Base-by-base conservation (phyloP, 2,329 filamentous ascomycete genomes). In the Beauveria australis region DNA sequence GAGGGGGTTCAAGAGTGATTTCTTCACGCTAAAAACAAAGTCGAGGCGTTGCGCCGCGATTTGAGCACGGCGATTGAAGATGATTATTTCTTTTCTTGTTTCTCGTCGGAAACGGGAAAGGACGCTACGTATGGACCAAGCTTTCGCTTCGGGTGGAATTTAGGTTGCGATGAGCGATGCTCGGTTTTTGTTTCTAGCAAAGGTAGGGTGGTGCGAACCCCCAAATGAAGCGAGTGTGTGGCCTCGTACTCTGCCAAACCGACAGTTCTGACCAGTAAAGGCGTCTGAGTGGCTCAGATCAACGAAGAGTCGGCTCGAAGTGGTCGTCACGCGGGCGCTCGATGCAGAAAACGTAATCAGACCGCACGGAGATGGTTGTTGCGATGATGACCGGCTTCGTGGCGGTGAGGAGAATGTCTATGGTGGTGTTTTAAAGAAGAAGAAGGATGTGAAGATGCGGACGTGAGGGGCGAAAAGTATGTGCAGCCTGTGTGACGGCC, bases 211-310 rank as follows among this genome's bases (percentile, higher is more conserved):
- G 37, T 33, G 49, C 44, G 44, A 55, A 49, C 33, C 40, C 40
- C 60, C 46, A 60, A n/a, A 55, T 55, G 54, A 63, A 65, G 51
- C 61, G 62, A 56, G 56, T 59, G 60, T 64, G 51, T 57, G 41
- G 57, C 54, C 64, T 49, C 59, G 47, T 56, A 63, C 65, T 68
- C 66, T 71, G 69, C 70, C 69, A 58, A 62, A 67, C 70, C 71
- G 70, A 72, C 73, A 68, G 72, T 73, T 76, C 73, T 71, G 69
- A 78, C 83, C 83, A 86, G 78, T 83, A 68, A 86, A 86, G 83
- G 84, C 77, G 79, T 86, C 83, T 78, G 78, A 73, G 70, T 66
- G 65, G 64, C 66, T 66, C 72, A 74, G 70, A 74, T 67, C 72
- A 72, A 64, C 64, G 71, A 74, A 71, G 63, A 70, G 71, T 74